Conservation (phyloP, 768 basidiomycete genomes). For the Mycena albidolilacea region DNA sequence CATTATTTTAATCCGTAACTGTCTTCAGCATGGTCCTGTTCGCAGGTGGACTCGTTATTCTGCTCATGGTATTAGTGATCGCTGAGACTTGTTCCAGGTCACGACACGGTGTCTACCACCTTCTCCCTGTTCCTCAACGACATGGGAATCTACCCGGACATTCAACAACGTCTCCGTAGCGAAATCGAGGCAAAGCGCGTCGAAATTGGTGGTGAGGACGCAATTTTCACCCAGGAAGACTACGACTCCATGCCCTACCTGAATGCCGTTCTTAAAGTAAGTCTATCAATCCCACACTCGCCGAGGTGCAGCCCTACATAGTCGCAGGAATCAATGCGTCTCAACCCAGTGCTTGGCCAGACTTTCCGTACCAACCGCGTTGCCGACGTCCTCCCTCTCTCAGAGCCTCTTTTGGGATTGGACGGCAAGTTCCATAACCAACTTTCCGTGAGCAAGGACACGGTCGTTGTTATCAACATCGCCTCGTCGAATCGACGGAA, state of each 20-base stretch:
- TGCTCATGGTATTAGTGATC: background rate
- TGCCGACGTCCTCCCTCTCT: constrained; percentile 1
- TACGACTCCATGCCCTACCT: constrained; percentile 3
- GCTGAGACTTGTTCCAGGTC: background rate
- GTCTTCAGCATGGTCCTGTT: constrained; percentile 1
- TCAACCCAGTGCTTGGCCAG: background rate
- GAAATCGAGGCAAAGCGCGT: constrained; percentile 5
- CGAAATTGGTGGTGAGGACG: constrained; percentile 3
- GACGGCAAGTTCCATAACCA: background rate
- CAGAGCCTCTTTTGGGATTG: background rate
- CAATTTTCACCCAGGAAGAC: constrained; percentile 2
- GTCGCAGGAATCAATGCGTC: background rate
- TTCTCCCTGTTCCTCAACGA: background rate
- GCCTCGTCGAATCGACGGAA: constrained; percentile 3
- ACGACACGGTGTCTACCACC: background rate
- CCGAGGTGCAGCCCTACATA: background rate
- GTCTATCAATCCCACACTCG: background rate
- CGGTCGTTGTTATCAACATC: constrained; percentile 1
- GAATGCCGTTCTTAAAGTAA: constrained; percentile 2
- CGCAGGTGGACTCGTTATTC: background rate
- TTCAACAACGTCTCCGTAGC: background rate
- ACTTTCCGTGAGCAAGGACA: background rate
- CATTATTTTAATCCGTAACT: background rate
- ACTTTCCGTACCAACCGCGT: constrained; percentile 3
- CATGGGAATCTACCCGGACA: background rate